These are phyloP conservation scores for Monilinia fructigena DNA, from an alignment of 2,329 filamentous ascomycete species.

Conservation along the genomic window DNA sequence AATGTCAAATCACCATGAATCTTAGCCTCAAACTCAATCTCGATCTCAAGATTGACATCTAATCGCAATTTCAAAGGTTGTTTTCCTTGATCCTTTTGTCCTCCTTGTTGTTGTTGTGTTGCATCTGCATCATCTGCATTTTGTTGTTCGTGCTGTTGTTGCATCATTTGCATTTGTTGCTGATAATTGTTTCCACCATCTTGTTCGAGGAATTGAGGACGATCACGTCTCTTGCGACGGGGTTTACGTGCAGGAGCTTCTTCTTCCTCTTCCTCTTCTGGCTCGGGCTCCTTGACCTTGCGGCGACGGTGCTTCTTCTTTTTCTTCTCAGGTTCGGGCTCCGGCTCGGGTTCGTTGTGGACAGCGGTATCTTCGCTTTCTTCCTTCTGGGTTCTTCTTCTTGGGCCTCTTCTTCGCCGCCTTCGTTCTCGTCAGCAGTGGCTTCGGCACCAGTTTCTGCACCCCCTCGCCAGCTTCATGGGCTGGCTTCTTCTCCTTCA, in stretches of 20 bases:
- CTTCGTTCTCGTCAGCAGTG: slow-evolving; percentile 20
- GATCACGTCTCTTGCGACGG: slow-evolving; percentile 21
- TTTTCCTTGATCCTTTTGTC: slow-evolving; percentile 31
- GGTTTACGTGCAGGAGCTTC: slow-evolving; percentile 19
- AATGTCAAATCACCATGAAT: slow-evolving; percentile 81
- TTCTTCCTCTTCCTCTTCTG: slow-evolving; percentile 19
- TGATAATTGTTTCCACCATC: slow-evolving; percentile 15
- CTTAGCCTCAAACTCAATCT: slow-evolving; percentile 76
- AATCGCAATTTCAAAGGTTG: slow-evolving; percentile 69
- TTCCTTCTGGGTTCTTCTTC: slow-evolving; percentile 16
- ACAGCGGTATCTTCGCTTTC: slow-evolving; percentile 22
- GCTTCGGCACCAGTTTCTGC: slow-evolving; percentile 17
- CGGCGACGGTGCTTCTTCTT: slow-evolving; percentile 19
- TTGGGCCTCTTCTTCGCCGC: slow-evolving; percentile 17
- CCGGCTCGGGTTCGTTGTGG: slow-evolving; percentile 8
- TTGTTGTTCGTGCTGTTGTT: slow-evolving; percentile 22
- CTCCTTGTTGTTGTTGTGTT: slow-evolving; percentile 17
- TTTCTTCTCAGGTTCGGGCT: slow-evolving; percentile 15
- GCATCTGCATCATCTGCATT: slow-evolving; percentile 24
- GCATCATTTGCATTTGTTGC: slow-evolving; percentile 22
- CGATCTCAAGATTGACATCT: slow-evolving; percentile 75
- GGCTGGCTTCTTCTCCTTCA: neutral
- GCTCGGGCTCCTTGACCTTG: slow-evolving; percentile 20
- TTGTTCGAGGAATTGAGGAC: slow-evolving; percentile 23
- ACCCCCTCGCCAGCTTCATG: neutral